Conservation (phyloP, 306 rosid genomes). For the Fragaria ananassa region DNA sequence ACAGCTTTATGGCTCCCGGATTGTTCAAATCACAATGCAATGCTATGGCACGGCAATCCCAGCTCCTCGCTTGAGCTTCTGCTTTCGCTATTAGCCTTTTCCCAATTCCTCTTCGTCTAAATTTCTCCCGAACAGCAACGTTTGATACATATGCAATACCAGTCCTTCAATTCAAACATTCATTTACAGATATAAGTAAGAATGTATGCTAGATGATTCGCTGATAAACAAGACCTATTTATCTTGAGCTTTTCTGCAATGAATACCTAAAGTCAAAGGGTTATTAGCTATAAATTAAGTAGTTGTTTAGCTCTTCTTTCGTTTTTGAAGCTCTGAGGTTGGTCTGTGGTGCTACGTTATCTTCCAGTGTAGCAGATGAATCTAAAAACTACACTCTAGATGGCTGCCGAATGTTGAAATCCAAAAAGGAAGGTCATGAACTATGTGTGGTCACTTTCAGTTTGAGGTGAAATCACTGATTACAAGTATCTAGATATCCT, state of each 20-base stretch:
- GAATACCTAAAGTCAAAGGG: neutral
- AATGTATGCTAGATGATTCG: neutral
- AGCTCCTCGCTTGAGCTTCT: constrained; percentile 78
- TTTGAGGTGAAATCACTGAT: neutral
- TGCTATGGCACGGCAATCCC: constrained; percentile 90
- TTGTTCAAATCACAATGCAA: constrained; percentile 86
- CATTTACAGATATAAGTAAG: constrained; percentile 3
- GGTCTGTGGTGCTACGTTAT: neutral
- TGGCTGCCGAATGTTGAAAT: neutral
- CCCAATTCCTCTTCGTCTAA: constrained; percentile 77
- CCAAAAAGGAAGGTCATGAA: neutral
- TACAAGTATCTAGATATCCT: neutral
- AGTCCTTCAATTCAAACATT: constrained; percentile 47
- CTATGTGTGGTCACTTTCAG: neutral
- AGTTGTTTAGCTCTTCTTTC: neutral
- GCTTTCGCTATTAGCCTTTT: constrained; percentile 75
- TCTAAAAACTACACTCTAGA: neutral
- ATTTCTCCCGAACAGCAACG: constrained; percentile 90
- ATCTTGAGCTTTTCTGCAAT: neutral
- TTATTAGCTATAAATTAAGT: neutral
- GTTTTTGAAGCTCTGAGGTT: neutral
- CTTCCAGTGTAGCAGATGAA: neutral
- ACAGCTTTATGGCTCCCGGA: constrained; percentile 72
- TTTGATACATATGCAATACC: constrained; percentile 95
- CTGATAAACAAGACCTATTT: neutral